These are phyloP conservation scores for Cryptococcus amylolentus DNA, from an alignment of 1,284 basidiomycete genomes.

Conservation along the genomic window DNA sequence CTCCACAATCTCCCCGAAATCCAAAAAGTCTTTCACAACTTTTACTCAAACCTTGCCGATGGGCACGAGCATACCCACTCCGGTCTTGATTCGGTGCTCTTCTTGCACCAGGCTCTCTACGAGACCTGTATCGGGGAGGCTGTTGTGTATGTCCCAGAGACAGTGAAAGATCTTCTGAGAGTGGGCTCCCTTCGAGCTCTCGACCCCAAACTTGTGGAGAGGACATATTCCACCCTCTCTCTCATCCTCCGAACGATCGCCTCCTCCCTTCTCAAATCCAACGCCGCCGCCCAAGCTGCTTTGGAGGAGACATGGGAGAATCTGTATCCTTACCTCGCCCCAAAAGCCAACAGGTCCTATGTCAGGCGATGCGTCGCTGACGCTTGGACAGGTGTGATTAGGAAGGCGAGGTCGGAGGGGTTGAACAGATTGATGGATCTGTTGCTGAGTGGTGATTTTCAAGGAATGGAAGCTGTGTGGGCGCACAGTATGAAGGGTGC, in stretches of 20 bases:
- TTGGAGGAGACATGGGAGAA: slow-evolving; percentile 34
- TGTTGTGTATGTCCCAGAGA: slow-evolving; percentile 26
- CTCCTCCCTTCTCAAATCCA: slow-evolving; percentile 32
- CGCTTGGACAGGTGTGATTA: slow-evolving; percentile 46
- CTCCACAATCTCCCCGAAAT: slow-evolving; percentile 74
- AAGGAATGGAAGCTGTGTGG: slow-evolving; percentile 44
- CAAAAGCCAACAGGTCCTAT: slow-evolving; percentile 37
- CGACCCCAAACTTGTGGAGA: slow-evolving; percentile 45
- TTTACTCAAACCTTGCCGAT: slow-evolving; percentile 53
- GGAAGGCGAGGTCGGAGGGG: slow-evolving; percentile 41
- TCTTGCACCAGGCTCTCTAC: slow-evolving; percentile 43
- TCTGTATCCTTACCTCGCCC: slow-evolving; percentile 35
- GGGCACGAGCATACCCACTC: slow-evolving; percentile 38
- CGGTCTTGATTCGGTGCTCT: slow-evolving; percentile 42
- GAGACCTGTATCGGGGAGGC: slow-evolving; percentile 52
- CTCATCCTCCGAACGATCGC: slow-evolving; percentile 41
- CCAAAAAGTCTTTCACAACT: slow-evolving; percentile 38
- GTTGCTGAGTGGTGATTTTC: slow-evolving; percentile 29
- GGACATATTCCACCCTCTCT: slow-evolving; percentile 47
- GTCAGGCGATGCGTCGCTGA: slow-evolving; percentile 48
- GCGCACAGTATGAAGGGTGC: slow-evolving; percentile 49
- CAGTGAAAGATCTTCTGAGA: slow-evolving; percentile 27
- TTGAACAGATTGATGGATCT: slow-evolving; percentile 29
- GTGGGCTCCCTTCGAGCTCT: slow-evolving; percentile 38
- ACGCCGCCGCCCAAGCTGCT: slow-evolving; percentile 9